These are phyloP conservation scores for Dactylellina sp. DNA, from an alignment of 2,329 filamentous ascomycete genomes.

Conservation along the genomic window DNA sequence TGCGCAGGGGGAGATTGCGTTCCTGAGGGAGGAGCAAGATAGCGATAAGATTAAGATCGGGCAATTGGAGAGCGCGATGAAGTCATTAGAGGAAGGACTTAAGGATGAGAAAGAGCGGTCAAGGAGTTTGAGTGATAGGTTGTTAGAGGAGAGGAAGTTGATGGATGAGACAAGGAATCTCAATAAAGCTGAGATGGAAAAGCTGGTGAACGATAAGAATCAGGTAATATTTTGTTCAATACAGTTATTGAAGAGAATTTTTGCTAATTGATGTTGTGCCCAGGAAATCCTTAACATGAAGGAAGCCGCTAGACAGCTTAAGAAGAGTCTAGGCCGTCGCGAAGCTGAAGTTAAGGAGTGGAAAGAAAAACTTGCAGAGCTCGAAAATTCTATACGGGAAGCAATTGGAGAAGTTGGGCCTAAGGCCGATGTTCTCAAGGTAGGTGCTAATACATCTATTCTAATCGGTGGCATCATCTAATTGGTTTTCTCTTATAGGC, in stretches of 20 bases:
- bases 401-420: conserved; percentile 88
- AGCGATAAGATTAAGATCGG: conserved; percentile 97
- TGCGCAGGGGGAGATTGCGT: conserved; percentile 90
- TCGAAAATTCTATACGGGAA: conserved; percentile 88
- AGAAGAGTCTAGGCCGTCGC: conserved; percentile 82
- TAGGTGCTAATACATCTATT: conserved; percentile 63
- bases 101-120: conserved; percentile 84
- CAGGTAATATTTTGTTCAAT: conserved; percentile 62
- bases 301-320: conserved; percentile 84
- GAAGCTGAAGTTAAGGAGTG: conserved; percentile 90
- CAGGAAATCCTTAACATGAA: conserved; percentile 80
- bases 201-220: conserved; percentile 92
- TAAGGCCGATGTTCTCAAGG: conserved; percentile 83
- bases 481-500: conserved; percentile 67
- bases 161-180: conserved; percentile 81
- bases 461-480: not conserved
- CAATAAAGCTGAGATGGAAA: conserved; percentile 85
- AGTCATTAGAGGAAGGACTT: conserved; percentile 81
- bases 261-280: not conserved
- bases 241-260: not conserved
- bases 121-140: conserved; percentile 48
- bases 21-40: conserved; percentile 96
- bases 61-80: conserved; percentile 85
- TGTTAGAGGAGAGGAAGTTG: conserved; percentile 78
- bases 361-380: conserved; percentile 88